Conservation (phyloP, 768 basidiomycete genomes). For the Leccinum pellstonianum region DNA sequence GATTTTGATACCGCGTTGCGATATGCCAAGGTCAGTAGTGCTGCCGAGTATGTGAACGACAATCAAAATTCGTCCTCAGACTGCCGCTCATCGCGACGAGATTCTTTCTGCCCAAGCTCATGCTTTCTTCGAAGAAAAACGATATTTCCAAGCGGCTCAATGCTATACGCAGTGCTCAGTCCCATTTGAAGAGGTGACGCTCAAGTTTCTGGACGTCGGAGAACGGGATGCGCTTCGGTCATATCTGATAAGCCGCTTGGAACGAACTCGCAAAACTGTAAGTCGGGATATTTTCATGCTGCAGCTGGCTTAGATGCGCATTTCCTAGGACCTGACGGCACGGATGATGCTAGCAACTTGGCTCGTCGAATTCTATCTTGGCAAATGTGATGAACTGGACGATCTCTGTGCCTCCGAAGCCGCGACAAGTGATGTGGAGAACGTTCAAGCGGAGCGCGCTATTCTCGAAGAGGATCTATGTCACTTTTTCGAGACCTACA, state of each 20-base stretch:
- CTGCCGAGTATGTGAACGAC: background rate
- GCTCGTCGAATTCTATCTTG: conserved; percentile 96
- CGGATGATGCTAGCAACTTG: conserved; percentile 98
- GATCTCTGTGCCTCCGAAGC: conserved; percentile 89
- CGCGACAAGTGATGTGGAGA: conserved; percentile 78
- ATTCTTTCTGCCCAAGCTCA: conserved; percentile 84
- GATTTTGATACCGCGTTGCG: conserved; percentile 76
- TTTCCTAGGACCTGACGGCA: conserved; percentile 78
- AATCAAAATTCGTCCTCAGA: conserved; percentile 44
- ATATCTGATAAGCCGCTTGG: conserved; percentile 85
- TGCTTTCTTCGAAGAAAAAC: conserved; percentile 70
- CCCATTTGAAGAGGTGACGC: conserved; percentile 86
- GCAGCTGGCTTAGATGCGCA: background rate
- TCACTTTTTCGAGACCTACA: conserved; percentile 93
- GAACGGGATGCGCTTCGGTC: conserved; percentile 90
- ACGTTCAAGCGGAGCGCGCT: conserved; percentile 71
- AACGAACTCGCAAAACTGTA: conserved; percentile 80
- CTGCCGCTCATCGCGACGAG: conserved; percentile 80
- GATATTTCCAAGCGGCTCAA: conserved; percentile 87
- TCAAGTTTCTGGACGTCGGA: conserved; percentile 85
- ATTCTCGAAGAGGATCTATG: conserved; percentile 91
- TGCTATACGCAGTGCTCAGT: conserved; percentile 87
- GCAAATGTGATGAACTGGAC: conserved; percentile 95
- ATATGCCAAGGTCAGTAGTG: conserved; percentile 69
- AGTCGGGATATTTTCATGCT: conserved; percentile 23